Conservation (phyloP, 257 asterid species). For the Nicotiana knightiana region DNA sequence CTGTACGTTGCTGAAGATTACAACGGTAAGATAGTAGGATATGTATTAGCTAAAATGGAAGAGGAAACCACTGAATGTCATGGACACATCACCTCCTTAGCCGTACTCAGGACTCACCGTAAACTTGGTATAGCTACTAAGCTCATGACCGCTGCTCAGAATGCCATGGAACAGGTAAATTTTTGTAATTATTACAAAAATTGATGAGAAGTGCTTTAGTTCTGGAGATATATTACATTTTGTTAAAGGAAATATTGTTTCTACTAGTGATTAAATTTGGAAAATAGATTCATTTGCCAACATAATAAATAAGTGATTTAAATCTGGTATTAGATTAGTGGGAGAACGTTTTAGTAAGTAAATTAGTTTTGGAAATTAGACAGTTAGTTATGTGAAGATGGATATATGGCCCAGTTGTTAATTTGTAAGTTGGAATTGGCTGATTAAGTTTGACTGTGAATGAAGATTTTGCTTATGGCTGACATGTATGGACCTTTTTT, state of each 20-base stretch:
- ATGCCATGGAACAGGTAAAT: conserved; percentile 89
- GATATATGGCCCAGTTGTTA: neutral
- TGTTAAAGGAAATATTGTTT: neutral
- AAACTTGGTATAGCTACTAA: conserved; percentile 94
- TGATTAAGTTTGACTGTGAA: neutral
- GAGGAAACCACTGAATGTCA: conserved; percentile 94
- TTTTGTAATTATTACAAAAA: neutral
- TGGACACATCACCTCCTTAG: conserved; percentile 97
- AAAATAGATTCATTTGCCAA: neutral
- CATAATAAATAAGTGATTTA: neutral
- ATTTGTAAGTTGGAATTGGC: neutral
- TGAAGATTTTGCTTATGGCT: neutral
- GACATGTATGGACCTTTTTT: neutral
- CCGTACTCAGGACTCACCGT: conserved; percentile 96
- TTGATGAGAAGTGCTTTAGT: neutral
- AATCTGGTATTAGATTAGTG: neutral
- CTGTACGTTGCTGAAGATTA: conserved; percentile 97
- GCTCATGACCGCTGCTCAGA: conserved; percentile 99
- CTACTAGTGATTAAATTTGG: neutral
- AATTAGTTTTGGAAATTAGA: neutral
- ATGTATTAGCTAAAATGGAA: conserved; percentile 95
- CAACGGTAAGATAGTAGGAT: conserved; percentile 93
- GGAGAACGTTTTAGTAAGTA: neutral
- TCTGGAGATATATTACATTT: neutral
- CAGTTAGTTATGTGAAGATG: neutral